A percentile compares a stretch with the other conserved stretches of the same genome.
Evolutionary conservation across 2,329 filamentous ascomycete species (phyloP).

Genomic region (Scedosporium apiospermum): DNA sequence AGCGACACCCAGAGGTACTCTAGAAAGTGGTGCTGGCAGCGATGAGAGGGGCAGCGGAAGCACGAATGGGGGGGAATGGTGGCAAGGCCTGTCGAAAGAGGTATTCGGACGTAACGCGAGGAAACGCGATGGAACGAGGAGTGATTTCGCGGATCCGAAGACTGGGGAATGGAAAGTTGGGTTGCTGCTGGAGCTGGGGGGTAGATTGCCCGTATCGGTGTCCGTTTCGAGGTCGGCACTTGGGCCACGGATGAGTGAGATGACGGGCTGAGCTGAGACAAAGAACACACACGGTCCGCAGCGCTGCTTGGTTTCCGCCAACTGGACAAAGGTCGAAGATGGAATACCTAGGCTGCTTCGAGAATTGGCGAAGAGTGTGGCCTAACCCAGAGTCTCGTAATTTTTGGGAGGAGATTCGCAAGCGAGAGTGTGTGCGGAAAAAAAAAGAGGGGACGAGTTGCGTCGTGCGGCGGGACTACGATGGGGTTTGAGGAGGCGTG

Average conservation of each 20-base stretch:
- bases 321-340: not conserved
- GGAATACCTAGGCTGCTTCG: not conserved
- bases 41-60: not conserved
- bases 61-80: not conserved
- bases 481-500: not conserved
- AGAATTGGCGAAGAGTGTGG: not conserved
- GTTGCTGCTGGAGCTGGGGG: not conserved
- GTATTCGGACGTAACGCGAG: not conserved
- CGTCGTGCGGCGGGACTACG: not conserved
- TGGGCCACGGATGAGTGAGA: not conserved
- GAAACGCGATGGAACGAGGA: not conserved
- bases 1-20: not conserved
- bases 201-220: slow-evolving; percentile 1
- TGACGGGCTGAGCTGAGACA: not conserved
- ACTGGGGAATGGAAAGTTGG: not conserved
- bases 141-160: not conserved
- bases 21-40: not conserved
- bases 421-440: not conserved
- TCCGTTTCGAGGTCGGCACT: slow-evolving; percentile 1
- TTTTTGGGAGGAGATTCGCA: not conserved
- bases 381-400: not conserved
- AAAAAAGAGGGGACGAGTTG: slow-evolving; percentile 2
- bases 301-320: not conserved
- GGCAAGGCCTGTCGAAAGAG: not conserved
- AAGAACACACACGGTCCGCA: not conserved